A percentile compares a stretch with the other conserved stretches of the same genome.
Conservation (phyloP, 73 alveolate genomes). For the Symbiodinium natans region DNA sequence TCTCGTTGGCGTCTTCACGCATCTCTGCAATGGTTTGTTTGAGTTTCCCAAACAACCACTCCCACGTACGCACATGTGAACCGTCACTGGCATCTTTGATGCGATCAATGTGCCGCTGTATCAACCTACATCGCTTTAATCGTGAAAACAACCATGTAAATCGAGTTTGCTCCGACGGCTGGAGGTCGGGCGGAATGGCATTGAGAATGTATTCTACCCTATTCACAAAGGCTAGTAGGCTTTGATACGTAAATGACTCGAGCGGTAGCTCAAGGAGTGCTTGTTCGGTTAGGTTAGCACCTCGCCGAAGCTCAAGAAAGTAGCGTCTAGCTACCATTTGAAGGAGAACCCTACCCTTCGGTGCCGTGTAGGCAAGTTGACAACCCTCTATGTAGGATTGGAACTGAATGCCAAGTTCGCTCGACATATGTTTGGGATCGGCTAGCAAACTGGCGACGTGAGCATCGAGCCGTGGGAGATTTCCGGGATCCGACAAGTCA, state of each 20-base stretch:
- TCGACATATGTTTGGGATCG: background rate
- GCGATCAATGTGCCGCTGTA: slow-evolving; percentile 5
- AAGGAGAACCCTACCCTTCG: slow-evolving; percentile 2
- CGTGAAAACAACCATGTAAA: slow-evolving; percentile 30
- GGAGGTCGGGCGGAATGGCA: background rate
- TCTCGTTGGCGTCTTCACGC: background rate
- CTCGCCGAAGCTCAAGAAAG: slow-evolving; percentile 2
- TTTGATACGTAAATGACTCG: background rate
- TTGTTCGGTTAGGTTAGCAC: slow-evolving; percentile 19
- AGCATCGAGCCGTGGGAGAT: slow-evolving; percentile 17
- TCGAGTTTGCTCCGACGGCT: background rate
- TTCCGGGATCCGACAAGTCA: too few species aligned
- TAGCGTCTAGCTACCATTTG: background rate
- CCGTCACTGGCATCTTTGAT: background rate
- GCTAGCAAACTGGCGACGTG: background rate
- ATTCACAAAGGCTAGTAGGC: background rate
- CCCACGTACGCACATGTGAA: background rate
- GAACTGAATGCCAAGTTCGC: slow-evolving; percentile 18
- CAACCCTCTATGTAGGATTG: slow-evolving; percentile 5
- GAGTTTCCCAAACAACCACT: background rate
- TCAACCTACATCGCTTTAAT: background rate
- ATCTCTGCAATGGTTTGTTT: background rate
- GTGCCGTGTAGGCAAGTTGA: background rate
- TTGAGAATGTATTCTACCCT: slow-evolving; percentile 26
- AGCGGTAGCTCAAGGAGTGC: slow-evolving; percentile 15